Evolutionary conservation across 2,329 filamentous ascomycete species (phyloP), one percentile per base, ranked within the genome.

Genomic region (Cladophialophora carrionii): DNA sequence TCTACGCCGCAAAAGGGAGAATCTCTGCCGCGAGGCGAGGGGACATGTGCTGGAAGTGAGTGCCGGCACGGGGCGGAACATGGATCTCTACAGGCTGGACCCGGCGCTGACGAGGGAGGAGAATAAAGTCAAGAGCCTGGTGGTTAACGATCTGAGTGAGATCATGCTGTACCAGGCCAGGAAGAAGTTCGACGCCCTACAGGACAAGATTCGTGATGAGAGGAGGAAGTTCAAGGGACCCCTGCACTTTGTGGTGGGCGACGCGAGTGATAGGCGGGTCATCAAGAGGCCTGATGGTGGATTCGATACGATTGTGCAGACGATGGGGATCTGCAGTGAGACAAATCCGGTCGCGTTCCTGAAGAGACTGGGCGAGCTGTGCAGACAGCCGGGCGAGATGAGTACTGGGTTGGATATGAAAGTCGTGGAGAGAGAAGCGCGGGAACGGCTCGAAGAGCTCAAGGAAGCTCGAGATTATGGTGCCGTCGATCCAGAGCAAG

Each of bases 31-130:
- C 7, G 73, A 75, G 64, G 80, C 80, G 3, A 73, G 75, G 22
- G 81, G 81, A 1, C 71, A 83, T 67, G 80, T 82, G 7, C 74
- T 83, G 4, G 81, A 83, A 71, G 79, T 83, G 46, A 80, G 78
- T 66, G 80, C 77, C 49, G 81, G 81, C n/a, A 83, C 81, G 1
- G 81, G 81, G 3, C 74, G 81, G 37, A 83, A 83, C 66, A 70
- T 80, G 67, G 72, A 75, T 31, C 81, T 78, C 67, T 83, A 83
- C 70, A 73, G 78, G 58, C 71, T 82, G 2, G 62, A 66, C 20
- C 69, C 70, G 8, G 57, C 67, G 29, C 52, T 67, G 9, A 64
- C 61, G 31, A 62, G 73, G 1, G 74, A 77, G 49, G 68, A 72
- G 5, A 68, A 75, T 12, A 76, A 77, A 2, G 74, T 71, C 31